Evolutionary conservation across 139 green algal genomes (phyloP), one percentile per base, ranked within the genome.

Genomic region (Edaphochlamys debaryana): DNA sequence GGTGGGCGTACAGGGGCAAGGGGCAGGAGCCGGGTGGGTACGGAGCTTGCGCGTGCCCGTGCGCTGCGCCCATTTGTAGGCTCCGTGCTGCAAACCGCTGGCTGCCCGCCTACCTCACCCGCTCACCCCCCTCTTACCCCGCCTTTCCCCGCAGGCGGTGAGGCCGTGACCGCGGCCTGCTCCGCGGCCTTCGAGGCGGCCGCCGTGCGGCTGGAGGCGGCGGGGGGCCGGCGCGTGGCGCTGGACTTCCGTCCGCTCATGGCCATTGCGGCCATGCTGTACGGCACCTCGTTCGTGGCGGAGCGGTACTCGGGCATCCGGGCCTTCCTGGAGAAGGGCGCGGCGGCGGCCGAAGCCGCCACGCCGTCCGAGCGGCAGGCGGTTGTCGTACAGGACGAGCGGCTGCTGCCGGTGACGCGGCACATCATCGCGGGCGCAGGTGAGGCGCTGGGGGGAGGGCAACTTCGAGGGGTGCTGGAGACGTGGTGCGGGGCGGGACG

Each of bases 271-370:
- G 78, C 85, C 23, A 87, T 96, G 79, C 82, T 97, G 58, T 97
- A 97, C 84, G 91, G 90, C 19, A 91, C 88, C n/a, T 87, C 90
- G 29, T 96, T 96, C 87, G 87, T 97, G 37, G 93, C 92, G 1
- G 94, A 96, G 88, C 87, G 94, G 19, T 97, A 95, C 70, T 85
- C 82, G 9, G 94, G 92, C 54, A 93, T 96, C 67, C 87, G 86
- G 8, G 20, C 50, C 7, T 97, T 97, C 79, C 76, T 97, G 32
- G 91, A 96, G 27, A 23, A 52, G 25, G 45, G 79, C 40, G 48
- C 30, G 37, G 22, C 29, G n/a, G 69, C 67, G 54, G 85, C 76
- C 22, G 52, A 23, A 22, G 69, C 63, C 32, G 79, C 30, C 34
- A 62, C 1, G 0, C 64, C 34, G 1, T 1, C 29, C 27, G 82